Conservation (phyloP, 441 rosid species). For the Brassica hybrid region DNA sequence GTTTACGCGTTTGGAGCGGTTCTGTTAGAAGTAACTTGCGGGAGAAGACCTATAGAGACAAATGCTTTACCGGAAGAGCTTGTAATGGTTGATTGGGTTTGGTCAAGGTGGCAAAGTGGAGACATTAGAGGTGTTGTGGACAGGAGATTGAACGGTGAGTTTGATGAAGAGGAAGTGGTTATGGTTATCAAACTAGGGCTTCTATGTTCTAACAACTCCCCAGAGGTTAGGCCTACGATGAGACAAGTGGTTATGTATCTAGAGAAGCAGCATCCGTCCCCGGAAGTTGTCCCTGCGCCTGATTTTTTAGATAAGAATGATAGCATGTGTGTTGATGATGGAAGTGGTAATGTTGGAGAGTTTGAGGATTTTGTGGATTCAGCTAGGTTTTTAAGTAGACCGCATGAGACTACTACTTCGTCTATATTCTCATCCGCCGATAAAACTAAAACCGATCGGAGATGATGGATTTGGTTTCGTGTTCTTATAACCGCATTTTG, state of each 20-base stretch:
- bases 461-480: background rate
- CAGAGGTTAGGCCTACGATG: conserved; percentile 67
- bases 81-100: conserved; percentile 83
- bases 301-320: conserved; percentile 49
- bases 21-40: conserved; percentile 75
- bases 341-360: conserved; percentile 32
- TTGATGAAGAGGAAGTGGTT: conserved; percentile 62
- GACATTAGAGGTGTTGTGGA: too few relatives aligned
- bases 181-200: conserved; percentile 70
- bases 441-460: conserved; percentile 26
- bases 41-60: conserved; percentile 80
- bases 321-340: conserved; percentile 30
- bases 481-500: background rate
- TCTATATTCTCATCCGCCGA: conserved; percentile 25
- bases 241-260: conserved; percentile 80
- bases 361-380: conserved; percentile 76
- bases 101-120: conserved; percentile 73
- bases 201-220: conserved; percentile 67
- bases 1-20: conserved; percentile 88
- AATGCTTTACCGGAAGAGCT: conserved; percentile 80
- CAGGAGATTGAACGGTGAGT: conserved; percentile 59
- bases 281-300: conserved; percentile 57
- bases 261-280: conserved; percentile 65
- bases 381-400: conserved; percentile 43
- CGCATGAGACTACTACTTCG: conserved; percentile 31